Base-by-base conservation (phyloP, 106 monocot species). In the Dioscorea zingiberensis region DNA sequence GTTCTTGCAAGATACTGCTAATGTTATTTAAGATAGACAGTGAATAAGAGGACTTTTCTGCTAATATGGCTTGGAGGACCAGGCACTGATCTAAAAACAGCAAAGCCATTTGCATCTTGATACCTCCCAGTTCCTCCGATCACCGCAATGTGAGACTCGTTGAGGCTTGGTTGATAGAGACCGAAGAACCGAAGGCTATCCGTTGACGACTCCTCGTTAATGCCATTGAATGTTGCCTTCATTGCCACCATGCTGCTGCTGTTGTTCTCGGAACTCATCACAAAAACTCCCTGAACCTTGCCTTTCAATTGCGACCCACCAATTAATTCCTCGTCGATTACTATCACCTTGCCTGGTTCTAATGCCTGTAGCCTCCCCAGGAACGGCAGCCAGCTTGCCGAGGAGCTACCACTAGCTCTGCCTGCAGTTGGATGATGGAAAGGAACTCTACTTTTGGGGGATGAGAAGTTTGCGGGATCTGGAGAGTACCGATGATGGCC, bases 101-200 rank as follows among this genome's bases (percentile, higher is more conserved):
- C 83, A 63, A 77, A 77, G 8, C 83, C 87, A 63, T 77, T 80
- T n/a, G 77, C 74, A 10, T 62, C 77, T 9, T 21, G 22, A 29
- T 72, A 87, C 46, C 68, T 80, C 11, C 87, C 87, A 16, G 63
- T 77, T 27, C 87, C 87, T 13, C 83, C 87, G 28, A 83, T 62
- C n/a, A 87, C 83, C 0, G 80, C 73, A 53, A 87, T 69, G 27
- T 83, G 77, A 58, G 76, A 78, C 68, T 83, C 87, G 0, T 45
- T 28, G 12, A 46, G 17, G 44, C 47, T 67, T 30, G 49, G 66
- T n/a, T 54, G 58, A 28, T 66, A 59, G 16, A 83, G 74, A 1
- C 87, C 87, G 11, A 83, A 83, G 55, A 87, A 74, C 51, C 83
- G 80, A 58, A 87, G 54, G 65, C 77, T 72, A 62, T 78, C 80